Conservation (phyloP, 2,329 filamentous ascomycete species). For the Colletotrichum scovillei region DNA sequence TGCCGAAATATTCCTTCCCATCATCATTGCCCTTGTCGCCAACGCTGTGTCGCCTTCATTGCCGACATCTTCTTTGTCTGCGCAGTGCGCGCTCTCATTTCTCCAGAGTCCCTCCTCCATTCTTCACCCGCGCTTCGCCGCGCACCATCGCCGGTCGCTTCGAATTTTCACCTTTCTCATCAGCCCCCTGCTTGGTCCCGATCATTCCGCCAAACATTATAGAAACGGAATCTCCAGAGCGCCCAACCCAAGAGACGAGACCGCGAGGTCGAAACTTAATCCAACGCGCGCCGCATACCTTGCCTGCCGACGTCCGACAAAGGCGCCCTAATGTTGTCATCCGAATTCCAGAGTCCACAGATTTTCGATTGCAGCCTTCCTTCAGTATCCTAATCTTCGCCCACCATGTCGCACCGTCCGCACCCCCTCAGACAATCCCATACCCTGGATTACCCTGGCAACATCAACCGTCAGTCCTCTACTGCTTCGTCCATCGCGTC, state of each 20-base stretch:
- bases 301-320: slow-evolving; percentile 19
- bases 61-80: slow-evolving; percentile 24
- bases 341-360: slow-evolving; percentile 38
- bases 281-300: slow-evolving; percentile 17
- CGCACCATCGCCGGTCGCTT: slow-evolving; percentile 12
- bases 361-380: slow-evolving; percentile 41
- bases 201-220: slow-evolving; percentile 2
- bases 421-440: slow-evolving; percentile 69
- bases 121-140: slow-evolving; percentile 10
- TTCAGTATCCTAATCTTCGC: slow-evolving; percentile 37
- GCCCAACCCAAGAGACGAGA: slow-evolving; percentile 7
- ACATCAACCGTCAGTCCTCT: slow-evolving; percentile 71
- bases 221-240: slow-evolving; percentile 2
- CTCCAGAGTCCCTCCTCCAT: slow-evolving; percentile 11
- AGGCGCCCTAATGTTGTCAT: slow-evolving; percentile 43
- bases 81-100: slow-evolving; percentile 27
- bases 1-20: slow-evolving; percentile 15
- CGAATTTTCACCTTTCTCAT: slow-evolving; percentile 12
- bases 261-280: slow-evolving; percentile 19
- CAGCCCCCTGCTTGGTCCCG: not conserved
- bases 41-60: not conserved
- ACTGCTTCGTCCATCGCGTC: slow-evolving; percentile 79
- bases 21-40: slow-evolving; percentile 7
- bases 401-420: slow-evolving; percentile 66
- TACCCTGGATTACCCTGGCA: slow-evolving; percentile 58